Conservation (phyloP, 1,284 basidiomycete species). For the Neolentinus lepideus region DNA sequence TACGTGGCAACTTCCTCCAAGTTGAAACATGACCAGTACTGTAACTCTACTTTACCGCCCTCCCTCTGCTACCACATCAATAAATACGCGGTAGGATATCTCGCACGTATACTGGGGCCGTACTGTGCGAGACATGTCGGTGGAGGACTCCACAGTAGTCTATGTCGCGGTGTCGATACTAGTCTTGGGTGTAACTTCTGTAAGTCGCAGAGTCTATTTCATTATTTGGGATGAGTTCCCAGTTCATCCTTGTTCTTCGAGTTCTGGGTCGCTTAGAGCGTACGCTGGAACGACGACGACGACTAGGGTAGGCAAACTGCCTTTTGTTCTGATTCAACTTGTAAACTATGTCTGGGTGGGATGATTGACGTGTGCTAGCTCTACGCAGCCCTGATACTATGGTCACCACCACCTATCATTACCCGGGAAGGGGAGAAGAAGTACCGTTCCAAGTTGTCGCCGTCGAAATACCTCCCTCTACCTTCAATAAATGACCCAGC, state of each 20-base stretch:
- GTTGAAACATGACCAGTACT: too few relatives aligned
- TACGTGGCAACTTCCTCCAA: too few relatives aligned
- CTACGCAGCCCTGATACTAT: conserved; percentile 55
- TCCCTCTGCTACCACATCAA: too few relatives aligned
- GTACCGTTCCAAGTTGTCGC: conserved; percentile 48
- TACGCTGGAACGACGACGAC: conserved; percentile 64
- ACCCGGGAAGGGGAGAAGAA: conserved; percentile 59
- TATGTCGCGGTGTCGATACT: not conserved
- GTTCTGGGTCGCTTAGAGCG: conserved; percentile 42
- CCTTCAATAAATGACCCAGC: conserved; percentile 45
- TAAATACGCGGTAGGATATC: too few relatives aligned
- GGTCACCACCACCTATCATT: conserved; percentile 61
- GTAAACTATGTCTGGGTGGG: conserved; percentile 8
- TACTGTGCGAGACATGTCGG: too few relatives aligned
- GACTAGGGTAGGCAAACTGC: conserved; percentile 36
- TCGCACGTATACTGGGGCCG: too few relatives aligned
- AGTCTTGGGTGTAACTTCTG: not conserved
- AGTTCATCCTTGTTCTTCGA: conserved; percentile 90
- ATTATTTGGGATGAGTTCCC: conserved; percentile 17
- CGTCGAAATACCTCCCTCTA: conserved; percentile 41
- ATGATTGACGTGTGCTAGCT: conserved; percentile 30
- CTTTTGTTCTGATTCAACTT: conserved; percentile 26
- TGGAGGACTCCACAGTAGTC: not conserved
- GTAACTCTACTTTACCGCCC: too few relatives aligned
- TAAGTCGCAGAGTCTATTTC: not conserved